Evolutionary conservation across 257 asterid genomes (phyloP).

Genomic region (Solanum ossicruentum): DNA sequence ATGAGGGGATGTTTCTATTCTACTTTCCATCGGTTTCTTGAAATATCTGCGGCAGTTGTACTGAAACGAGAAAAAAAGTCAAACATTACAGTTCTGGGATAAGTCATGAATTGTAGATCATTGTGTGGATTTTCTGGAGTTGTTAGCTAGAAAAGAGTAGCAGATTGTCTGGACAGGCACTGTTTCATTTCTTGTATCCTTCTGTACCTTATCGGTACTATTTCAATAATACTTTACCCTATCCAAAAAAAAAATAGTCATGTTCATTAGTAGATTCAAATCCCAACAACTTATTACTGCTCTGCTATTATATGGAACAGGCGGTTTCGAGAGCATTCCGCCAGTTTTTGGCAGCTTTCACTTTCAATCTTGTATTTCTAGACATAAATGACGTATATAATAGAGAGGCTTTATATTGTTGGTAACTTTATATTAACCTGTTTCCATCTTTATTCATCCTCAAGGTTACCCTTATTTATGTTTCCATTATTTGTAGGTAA

Average conservation of each 20-base stretch:
- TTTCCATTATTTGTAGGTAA: neutral
- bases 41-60: neutral
- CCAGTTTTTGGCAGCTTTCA: no score
- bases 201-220: neutral
- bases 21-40: neutral
- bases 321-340: neutral
- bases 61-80: neutral
- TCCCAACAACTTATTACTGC: neutral
- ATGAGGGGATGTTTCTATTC: neutral
- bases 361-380: neutral
- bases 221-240: neutral
- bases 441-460: neutral
- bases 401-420: neutral
- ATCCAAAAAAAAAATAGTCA: neutral
- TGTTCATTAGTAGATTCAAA: neutral
- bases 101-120: neutral
- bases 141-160: neutral
- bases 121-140: neutral
- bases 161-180: neutral
- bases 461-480: neutral
- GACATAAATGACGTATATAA: neutral
- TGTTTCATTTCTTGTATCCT: neutral
- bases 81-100: neutral
- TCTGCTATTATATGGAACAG: neutral
- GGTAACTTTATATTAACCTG: neutral